phyloP scores from a whole-genome alignment of 306 rosid genomes.

The Quercus dentata region DNA sequence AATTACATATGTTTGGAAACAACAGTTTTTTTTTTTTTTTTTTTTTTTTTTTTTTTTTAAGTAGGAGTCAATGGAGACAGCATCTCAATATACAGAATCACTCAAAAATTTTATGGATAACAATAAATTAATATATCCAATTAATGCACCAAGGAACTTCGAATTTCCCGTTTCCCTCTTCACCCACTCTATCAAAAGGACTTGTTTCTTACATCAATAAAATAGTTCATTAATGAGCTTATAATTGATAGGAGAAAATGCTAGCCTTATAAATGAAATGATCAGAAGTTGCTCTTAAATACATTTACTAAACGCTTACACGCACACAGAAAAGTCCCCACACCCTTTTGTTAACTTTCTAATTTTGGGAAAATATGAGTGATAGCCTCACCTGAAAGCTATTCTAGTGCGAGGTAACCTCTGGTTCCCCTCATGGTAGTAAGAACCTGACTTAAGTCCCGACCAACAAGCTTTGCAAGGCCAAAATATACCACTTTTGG shows the following conservation, averaged over 20 bases:
- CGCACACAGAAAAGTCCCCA: neutral
- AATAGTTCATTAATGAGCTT: neutral
- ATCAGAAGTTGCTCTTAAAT: neutral
- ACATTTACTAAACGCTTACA: neutral
- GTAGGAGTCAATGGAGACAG: neutral
- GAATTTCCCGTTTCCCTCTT: neutral
- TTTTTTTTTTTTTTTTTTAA: neutral
- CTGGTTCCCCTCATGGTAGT: constrained; percentile 66
- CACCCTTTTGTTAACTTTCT: neutral
- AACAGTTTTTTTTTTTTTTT: neutral
- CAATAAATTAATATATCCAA: neutral
- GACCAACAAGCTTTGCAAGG: constrained; percentile 49
- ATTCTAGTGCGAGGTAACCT: constrained; percentile 71
- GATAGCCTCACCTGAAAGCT: constrained; percentile 35
- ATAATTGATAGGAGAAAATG: neutral
- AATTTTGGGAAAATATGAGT: too few species aligned
- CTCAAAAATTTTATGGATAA: neutral
- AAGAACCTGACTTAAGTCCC: constrained; percentile 46
- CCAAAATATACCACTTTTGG: constrained; percentile 60
- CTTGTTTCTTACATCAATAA: neutral
- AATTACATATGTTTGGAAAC: neutral
- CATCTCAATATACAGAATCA: neutral
- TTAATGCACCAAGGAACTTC: neutral
- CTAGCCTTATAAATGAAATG: neutral
- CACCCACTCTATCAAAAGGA: neutral